Conservation (phyloP, 2,329 filamentous ascomycete species). For the Amphichorda felina region DNA sequence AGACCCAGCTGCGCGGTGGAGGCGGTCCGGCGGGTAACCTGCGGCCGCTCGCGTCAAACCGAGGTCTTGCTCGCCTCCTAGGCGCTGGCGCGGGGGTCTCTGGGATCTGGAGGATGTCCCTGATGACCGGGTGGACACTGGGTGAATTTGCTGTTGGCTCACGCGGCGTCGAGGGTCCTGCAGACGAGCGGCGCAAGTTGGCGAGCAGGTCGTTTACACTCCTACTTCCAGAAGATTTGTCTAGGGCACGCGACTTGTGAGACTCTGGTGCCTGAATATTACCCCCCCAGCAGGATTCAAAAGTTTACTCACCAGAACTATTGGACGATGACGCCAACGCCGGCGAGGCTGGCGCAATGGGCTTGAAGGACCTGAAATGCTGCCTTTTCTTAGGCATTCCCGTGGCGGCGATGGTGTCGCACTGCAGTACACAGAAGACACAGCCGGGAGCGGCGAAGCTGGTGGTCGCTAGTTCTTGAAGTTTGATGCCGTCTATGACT, state of each 20-base stretch:
- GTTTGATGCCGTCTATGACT: too few relatives aligned
- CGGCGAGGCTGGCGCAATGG: slow-evolving; percentile 40
- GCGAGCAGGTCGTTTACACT: slow-evolving; percentile 50
- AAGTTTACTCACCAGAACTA: slow-evolving; percentile 1
- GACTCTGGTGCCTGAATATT: too few relatives aligned
- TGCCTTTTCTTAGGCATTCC: slow-evolving; percentile 51
- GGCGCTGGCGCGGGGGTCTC: slow-evolving; percentile 41
- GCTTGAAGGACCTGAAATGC: slow-evolving; percentile 43
- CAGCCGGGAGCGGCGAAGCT: too few relatives aligned
- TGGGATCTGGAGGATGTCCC: slow-evolving; percentile 46
- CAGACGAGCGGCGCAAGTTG: slow-evolving; percentile 36
- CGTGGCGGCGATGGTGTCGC: too few relatives aligned
- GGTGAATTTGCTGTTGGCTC: slow-evolving; percentile 23
- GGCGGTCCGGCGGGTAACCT: slow-evolving; percentile 46
- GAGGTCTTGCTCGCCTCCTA: slow-evolving; percentile 26
- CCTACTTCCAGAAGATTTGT: slow-evolving; percentile 14
- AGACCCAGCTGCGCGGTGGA: slow-evolving; percentile 44
- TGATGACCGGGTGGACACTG: slow-evolving; percentile 47
- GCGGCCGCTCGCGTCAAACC: slow-evolving; percentile 33
- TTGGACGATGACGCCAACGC: slow-evolving; percentile 5
- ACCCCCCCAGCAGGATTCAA: neutral
- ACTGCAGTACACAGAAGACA: too few relatives aligned
- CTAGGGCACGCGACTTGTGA: slow-evolving; percentile 9
- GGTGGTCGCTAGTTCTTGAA: too few relatives aligned
- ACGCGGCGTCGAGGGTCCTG: slow-evolving; percentile 13